A percentile compares a stretch with the other conserved stretches of the same genome.
phyloP scores from a whole-genome alignment of 441 rosid species.

The Lepidium campestre region DNA sequence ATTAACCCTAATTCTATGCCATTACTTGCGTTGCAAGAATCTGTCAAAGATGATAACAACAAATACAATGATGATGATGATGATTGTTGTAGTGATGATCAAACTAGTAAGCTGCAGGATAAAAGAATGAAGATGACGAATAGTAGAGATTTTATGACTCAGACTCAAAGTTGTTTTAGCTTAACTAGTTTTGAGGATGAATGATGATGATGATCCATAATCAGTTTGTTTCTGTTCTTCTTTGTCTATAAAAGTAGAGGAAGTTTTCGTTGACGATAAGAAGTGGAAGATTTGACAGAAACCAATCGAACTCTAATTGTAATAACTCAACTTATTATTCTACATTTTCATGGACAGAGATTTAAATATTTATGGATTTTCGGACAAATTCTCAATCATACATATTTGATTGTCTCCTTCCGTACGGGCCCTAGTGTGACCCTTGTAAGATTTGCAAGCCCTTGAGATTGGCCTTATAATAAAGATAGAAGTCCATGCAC shows the following conservation, averaged over 20 bases:
- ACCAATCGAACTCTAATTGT: background rate
- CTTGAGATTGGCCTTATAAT: background rate
- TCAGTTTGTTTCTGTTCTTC: background rate
- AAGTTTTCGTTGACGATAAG: background rate
- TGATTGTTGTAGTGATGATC: conserved; percentile 10
- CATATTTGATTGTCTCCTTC: too few species aligned
- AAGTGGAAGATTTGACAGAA: background rate
- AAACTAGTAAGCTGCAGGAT: conserved; percentile 7
- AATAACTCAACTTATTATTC: background rate
- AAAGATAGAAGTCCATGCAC: background rate
- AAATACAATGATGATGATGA: background rate
- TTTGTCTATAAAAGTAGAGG: background rate
- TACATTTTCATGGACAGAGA: background rate
- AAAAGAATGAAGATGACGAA: conserved; percentile 23
- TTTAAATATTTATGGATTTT: too few species aligned
- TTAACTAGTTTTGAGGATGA: conserved; percentile 36
- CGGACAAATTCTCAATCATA: too few species aligned
- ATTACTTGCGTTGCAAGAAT: conserved; percentile 41
- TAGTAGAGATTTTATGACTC: conserved; percentile 10
- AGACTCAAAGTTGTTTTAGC: conserved; percentile 38
- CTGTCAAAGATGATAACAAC: conserved; percentile 19
- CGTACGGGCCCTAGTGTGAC: too few species aligned
- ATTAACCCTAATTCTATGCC: conserved; percentile 59
- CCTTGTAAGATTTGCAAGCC: background rate
- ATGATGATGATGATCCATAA: conserved; percentile 14